Conservation (phyloP, 176 grass and related monocot species). For the Puya raimondii region DNA sequence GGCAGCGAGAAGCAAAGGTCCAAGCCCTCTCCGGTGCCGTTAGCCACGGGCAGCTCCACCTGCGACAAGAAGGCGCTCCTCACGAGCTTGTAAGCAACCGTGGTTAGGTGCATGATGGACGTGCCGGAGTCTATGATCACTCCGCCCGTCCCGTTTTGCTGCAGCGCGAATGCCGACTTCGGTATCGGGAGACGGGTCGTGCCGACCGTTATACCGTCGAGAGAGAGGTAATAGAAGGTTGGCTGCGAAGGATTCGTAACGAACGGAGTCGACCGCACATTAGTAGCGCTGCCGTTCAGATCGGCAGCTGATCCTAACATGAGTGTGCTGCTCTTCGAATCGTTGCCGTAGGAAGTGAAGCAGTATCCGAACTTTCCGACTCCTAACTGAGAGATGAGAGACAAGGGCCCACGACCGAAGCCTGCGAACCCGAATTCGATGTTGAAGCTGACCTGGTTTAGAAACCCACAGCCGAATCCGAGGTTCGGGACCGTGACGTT, state of each 20-base stretch:
- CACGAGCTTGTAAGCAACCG: conserved; percentile 19
- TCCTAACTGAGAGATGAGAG: conserved; percentile 42
- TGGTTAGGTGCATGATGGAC: conserved; percentile 18
- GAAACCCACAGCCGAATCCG: conserved; percentile 44
- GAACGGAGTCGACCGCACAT: conserved; percentile 20
- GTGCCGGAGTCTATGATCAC: conserved; percentile 2
- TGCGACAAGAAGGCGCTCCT: conserved; percentile 22
- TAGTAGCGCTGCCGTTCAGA: conserved; percentile 12
- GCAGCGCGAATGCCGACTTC: not conserved
- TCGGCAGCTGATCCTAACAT: conserved; percentile 44
- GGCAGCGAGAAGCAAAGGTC: not conserved
- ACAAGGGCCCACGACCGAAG: conserved; percentile 32
- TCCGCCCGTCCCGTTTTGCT: not conserved
- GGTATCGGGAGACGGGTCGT: not conserved
- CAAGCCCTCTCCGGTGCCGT: not conserved
- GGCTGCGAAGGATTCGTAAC: not conserved
- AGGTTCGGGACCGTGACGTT: not conserved
- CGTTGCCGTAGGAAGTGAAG: conserved; percentile 20
- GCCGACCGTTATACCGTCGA: conserved; percentile 33
- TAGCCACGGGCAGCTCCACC: conserved; percentile 20
- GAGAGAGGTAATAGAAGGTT: conserved; percentile 32
- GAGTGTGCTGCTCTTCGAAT: conserved; percentile 25
- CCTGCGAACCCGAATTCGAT: conserved; percentile 38
- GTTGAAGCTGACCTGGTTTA: conserved; percentile 11
- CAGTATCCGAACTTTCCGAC: conserved; percentile 56